These are phyloP conservation scores for Auricularia auricula-judae DNA, from an alignment of 768 basidiomycete species.

Conservation along the genomic window DNA sequence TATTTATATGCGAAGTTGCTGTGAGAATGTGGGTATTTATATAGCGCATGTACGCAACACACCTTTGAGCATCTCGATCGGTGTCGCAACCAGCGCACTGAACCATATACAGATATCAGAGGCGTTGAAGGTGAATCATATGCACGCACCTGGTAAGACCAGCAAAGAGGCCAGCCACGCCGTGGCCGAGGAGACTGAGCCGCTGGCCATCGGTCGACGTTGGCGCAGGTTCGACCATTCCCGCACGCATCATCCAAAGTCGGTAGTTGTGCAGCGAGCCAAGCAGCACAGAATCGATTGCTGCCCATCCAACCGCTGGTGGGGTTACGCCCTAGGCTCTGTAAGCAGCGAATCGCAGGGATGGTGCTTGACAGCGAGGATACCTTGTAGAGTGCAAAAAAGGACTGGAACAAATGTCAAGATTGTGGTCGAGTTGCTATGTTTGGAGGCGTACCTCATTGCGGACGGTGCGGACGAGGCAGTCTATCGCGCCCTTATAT, in stretches of 20 bases:
- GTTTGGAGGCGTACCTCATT: conserved; percentile 41
- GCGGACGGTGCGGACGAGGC: conserved; percentile 41
- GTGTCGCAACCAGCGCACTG: conserved; percentile 62
- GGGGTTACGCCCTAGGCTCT: conserved; percentile 42
- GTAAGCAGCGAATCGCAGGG: neutral
- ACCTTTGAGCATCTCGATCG: conserved; percentile 72
- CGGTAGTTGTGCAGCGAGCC: conserved; percentile 68
- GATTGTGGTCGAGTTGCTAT: neutral
- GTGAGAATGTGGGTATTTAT: neutral
- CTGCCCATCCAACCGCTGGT: conserved; percentile 62
- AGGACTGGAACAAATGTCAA: conserved; percentile 28
- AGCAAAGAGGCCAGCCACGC: conserved; percentile 54
- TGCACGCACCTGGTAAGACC: conserved; percentile 51
- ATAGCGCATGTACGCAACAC: conserved; percentile 15
- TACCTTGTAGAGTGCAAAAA: conserved; percentile 56
- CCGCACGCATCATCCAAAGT: conserved; percentile 39
- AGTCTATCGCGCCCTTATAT: conserved; percentile 51
- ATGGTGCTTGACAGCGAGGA: neutral
- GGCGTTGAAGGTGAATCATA: neutral
- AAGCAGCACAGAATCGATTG: conserved; percentile 58
- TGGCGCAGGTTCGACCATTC: conserved; percentile 35
- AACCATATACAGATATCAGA: conserved; percentile 1
- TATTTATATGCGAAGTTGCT: conserved; percentile 12
- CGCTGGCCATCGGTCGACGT: conserved; percentile 31
- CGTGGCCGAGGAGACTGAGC: conserved; percentile 53